Conservation (phyloP, 23 red algal genomes). For the Agarophyton chilense region DNA sequence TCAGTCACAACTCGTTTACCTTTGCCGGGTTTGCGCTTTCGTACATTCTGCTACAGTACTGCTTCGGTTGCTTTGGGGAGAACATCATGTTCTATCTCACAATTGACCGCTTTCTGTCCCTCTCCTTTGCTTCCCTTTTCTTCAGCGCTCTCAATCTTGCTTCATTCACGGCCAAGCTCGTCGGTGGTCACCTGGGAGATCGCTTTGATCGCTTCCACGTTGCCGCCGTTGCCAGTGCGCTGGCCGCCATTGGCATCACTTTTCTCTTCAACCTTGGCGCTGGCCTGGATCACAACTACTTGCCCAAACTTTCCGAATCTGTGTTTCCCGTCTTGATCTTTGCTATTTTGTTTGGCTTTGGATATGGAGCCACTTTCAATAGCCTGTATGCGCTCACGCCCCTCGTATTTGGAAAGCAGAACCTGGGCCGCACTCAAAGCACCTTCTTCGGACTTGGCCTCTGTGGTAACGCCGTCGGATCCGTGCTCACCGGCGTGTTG, state of each 20-base stretch:
- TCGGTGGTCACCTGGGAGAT: slow-evolving; percentile 92
- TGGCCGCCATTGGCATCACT: slow-evolving; percentile 66
- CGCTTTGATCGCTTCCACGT: slow-evolving; percentile 85
- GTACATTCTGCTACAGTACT: slow-evolving; percentile 88
- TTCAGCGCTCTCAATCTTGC: slow-evolving; percentile 87
- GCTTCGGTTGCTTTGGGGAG: slow-evolving; percentile 89
- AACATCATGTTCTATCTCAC: slow-evolving; percentile 94
- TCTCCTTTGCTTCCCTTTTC: slow-evolving; percentile 80
- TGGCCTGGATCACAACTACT: slow-evolving; percentile 16
- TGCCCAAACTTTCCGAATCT: slow-evolving; percentile 48
- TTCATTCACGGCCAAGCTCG: slow-evolving; percentile 89
- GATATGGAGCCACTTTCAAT: slow-evolving; percentile 96
- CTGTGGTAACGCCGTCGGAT: slow-evolving; percentile 85
- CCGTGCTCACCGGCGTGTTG: slow-evolving; percentile 81
- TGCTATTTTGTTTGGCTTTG: slow-evolving; percentile 81
- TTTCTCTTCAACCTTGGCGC: slow-evolving; percentile 69
- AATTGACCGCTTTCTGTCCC: slow-evolving; percentile 55
- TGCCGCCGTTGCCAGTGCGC: slow-evolving; percentile 41
- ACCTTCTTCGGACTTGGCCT: slow-evolving; percentile 91
- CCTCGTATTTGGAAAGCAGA: slow-evolving; percentile 71
- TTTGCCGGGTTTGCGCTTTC: slow-evolving; percentile 76
- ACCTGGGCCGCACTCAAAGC: slow-evolving; percentile 87
- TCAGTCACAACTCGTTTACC: slow-evolving; percentile 43
- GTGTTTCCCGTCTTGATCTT: slow-evolving; percentile 69
- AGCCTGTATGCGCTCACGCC: slow-evolving; percentile 89